phyloP scores from a whole-genome alignment of 768 basidiomycete genomes.

The Podaxis sp. region DNA sequence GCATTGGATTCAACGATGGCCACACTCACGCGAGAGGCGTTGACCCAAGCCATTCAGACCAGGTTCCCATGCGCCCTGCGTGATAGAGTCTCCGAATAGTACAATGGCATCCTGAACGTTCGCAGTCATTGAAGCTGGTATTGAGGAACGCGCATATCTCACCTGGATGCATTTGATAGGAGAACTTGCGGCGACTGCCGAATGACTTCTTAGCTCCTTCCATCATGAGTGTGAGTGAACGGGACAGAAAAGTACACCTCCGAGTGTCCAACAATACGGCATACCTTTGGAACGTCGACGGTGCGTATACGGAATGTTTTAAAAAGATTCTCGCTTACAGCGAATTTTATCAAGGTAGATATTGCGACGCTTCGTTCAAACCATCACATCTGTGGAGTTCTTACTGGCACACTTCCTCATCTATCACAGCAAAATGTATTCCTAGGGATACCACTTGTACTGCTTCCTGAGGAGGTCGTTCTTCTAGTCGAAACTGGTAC shows the following conservation, averaged over 20 bases:
- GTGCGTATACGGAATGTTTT: conserved; percentile 34
- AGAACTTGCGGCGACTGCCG: conserved; percentile 11
- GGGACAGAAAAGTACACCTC: conserved; percentile 48
- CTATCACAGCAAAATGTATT: conserved; percentile 96
- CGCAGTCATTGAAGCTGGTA: conserved; percentile 48
- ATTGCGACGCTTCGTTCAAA: conserved; percentile 76
- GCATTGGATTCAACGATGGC: conserved; percentile 6
- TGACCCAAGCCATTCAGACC: conserved; percentile 61
- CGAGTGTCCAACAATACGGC: conserved; percentile 77
- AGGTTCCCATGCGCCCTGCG: conserved; percentile 62
- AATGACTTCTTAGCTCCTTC: conserved; percentile 9
- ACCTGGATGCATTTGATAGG: neutral
- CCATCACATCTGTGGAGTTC: conserved; percentile 81
- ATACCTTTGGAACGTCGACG: conserved; percentile 88
- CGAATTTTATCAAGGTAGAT: conserved; percentile 46
- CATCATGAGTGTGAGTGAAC: conserved; percentile 22
- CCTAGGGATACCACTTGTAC: conserved; percentile 84
- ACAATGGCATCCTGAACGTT: conserved; percentile 64
- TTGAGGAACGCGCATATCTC: conserved; percentile 5
- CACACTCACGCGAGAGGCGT: conserved; percentile 58
- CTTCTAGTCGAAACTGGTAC: conserved; percentile 81
- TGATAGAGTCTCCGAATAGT: conserved; percentile 83
- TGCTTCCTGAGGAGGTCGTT: conserved; percentile 92
- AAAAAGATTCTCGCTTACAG: conserved; percentile 6
- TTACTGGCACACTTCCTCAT: conserved; percentile 91